Conservation (phyloP, 2,329 filamentous ascomycete genomes). For the Cercospora sojina region DNA sequence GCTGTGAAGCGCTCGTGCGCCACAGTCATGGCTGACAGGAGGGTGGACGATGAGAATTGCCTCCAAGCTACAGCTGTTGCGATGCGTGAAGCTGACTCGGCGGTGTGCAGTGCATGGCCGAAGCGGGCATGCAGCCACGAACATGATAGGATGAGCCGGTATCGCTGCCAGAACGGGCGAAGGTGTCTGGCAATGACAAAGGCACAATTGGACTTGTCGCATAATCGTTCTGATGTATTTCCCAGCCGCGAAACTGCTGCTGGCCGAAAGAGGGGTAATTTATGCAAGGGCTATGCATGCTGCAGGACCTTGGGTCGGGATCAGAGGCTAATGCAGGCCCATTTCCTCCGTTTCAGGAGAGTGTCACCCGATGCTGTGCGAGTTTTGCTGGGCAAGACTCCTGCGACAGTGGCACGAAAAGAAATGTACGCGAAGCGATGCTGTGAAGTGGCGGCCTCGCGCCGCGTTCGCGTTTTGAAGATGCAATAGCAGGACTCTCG, state of each 20-base stretch:
- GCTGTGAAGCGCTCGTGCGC: neutral
- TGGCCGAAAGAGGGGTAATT: neutral
- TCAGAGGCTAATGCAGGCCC: constrained; percentile 4
- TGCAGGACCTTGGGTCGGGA: constrained; percentile 10
- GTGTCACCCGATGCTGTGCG: neutral
- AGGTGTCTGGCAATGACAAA: neutral
- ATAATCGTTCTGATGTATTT: neutral
- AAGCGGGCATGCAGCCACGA: neutral
- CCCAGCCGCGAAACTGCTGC: neutral
- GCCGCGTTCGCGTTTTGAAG: neutral
- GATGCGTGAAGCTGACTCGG: neutral
- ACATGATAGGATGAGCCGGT: neutral
- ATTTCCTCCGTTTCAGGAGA: neutral
- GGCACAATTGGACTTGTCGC: neutral
- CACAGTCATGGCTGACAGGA: neutral
- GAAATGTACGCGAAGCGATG: neutral
- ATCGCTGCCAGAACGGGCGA: neutral
- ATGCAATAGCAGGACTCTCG: neutral
- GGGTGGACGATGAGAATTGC: neutral
- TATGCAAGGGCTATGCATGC: constrained; percentile 1
- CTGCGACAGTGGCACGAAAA: neutral
- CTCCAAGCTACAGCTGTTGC: constrained; percentile 1
- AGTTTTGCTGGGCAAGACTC: neutral
- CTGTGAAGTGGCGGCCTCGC: neutral
- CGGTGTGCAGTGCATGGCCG: neutral